Evolutionary conservation across 1,284 basidiomycete species (phyloP).

Genomic region (Ganoderma meredithae): DNA sequence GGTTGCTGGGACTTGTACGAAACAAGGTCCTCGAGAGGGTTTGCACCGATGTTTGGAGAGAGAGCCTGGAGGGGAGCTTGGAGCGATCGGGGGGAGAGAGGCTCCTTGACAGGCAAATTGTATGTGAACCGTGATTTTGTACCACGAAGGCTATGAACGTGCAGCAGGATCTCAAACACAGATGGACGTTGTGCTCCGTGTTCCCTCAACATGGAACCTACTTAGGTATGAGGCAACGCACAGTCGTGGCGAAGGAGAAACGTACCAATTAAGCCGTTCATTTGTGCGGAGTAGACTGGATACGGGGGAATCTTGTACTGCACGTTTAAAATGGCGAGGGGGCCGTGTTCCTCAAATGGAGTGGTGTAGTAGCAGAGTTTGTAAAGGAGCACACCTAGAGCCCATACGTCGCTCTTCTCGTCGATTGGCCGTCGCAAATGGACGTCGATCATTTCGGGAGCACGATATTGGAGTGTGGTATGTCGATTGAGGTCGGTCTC

Average conservation of each 20-base stretch:
- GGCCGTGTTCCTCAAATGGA: conserved; percentile 97
- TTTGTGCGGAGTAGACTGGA: conserved; percentile 88
- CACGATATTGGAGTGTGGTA: conserved; percentile 95
- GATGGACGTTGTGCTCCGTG: conserved; percentile 84
- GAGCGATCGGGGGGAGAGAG: conserved; percentile 44
- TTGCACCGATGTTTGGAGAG: conserved; percentile 41
- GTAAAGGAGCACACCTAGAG: conserved; percentile 79
- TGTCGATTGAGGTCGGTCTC: conserved; percentile 95
- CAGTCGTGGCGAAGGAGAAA: conserved; percentile 21
- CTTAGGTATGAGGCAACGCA: neutral
- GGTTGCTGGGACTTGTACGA: conserved; percentile 44
- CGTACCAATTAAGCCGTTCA: conserved; percentile 90
- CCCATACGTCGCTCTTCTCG: conserved; percentile 90
- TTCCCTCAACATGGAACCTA: conserved; percentile 89
- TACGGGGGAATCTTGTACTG: conserved; percentile 95
- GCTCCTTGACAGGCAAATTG: conserved; percentile 54
- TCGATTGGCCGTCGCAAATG: conserved; percentile 85
- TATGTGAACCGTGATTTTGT: conserved; percentile 85
- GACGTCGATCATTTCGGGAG: conserved; percentile 98
- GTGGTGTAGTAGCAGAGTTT: conserved; percentile 98
- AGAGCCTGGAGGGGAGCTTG: conserved; percentile 38
- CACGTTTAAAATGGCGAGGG: conserved; percentile 95
- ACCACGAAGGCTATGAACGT: conserved; percentile 84
- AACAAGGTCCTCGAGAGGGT: conserved; percentile 53
- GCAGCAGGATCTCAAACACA: conserved; percentile 81